Evolutionary conservation across 371 early-diverging fungal genomes (phyloP).

Genomic region (Nosema muscidifuracis): DNA sequence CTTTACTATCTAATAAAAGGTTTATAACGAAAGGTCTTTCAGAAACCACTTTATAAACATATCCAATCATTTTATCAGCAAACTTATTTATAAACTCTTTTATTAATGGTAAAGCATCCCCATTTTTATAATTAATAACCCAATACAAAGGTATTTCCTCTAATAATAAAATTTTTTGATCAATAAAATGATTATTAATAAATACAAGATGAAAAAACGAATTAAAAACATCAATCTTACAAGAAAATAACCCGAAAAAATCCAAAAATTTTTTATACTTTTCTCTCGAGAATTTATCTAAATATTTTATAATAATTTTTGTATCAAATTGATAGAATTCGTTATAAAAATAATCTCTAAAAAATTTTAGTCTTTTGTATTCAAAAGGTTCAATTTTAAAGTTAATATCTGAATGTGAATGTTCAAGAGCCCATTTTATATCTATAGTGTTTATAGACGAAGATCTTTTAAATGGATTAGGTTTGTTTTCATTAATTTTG

Average conservation of each 20-base stretch:
- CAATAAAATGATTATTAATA: constrained; percentile 19
- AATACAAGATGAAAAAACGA: constrained; percentile 26
- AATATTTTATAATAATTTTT: constrained; percentile 18
- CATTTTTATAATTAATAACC: constrained; percentile 27
- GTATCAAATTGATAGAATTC: constrained; percentile 34
- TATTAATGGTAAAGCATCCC: not conserved
- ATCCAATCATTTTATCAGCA: constrained; percentile 8
- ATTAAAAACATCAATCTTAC: constrained; percentile 44
- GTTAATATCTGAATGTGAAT: constrained; percentile 9
- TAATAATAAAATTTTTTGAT: constrained; percentile 36
- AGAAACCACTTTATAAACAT: constrained; percentile 12
- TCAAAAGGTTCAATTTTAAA: constrained; percentile 29
- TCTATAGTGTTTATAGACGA: constrained; percentile 13
- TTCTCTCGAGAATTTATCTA: not conserved
- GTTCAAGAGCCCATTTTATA: constrained; percentile 28
- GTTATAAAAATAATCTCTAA: constrained; percentile 29
- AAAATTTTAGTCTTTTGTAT: constrained; percentile 23
- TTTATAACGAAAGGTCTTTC: constrained; percentile 40
- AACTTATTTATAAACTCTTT: constrained; percentile 22
- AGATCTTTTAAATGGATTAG: constrained; percentile 17
- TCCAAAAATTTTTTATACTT: constrained; percentile 34
- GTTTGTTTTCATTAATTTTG: constrained; percentile 46
- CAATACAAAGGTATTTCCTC: constrained; percentile 36
- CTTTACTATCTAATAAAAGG: constrained; percentile 18
- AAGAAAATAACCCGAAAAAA: constrained; percentile 32